Evolutionary conservation across 108 stramenopile genomes (phyloP).

Genomic region (Stephanodiscus triporus): DNA sequence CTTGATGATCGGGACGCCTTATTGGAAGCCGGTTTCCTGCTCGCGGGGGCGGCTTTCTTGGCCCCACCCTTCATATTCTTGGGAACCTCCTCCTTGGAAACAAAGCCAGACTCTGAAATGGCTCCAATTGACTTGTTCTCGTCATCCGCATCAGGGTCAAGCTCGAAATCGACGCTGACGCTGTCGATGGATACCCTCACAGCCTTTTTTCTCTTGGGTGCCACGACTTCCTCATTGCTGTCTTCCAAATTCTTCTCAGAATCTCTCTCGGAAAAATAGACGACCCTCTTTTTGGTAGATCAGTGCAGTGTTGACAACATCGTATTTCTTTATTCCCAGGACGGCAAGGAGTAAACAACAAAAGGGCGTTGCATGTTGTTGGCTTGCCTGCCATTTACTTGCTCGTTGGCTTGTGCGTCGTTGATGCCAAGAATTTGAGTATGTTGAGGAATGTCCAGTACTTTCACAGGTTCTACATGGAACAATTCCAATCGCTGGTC

Average conservation of each 20-base stretch:
- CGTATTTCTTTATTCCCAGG: no score
- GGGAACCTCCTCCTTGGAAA: constrained; percentile 5
- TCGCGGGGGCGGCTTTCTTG: constrained; percentile 2
- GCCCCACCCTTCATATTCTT: not conserved
- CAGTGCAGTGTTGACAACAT: no score
- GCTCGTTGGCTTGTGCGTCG: no score
- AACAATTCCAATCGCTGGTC: constrained; percentile 88
- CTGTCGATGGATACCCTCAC: constrained; percentile 5
- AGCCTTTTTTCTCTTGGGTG: not conserved
- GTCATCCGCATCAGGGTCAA: constrained; percentile 14
- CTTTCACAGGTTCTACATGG: constrained; percentile 87
- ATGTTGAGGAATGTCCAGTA: no score
- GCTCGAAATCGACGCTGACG: constrained; percentile 23
- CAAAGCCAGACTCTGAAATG: constrained; percentile 17
- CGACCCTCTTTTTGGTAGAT: constrained; percentile 18
- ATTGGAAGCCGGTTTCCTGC: not conserved
- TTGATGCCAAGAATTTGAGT: no score
- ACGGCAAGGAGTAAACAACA: no score
- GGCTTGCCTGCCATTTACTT: no score
- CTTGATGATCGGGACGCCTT: no score
- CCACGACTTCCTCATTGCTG: constrained; percentile 3
- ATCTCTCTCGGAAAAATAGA: constrained; percentile 17
- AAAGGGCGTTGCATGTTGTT: no score
- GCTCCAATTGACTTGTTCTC: constrained; percentile 15
- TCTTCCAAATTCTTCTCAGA: constrained; percentile 17